A percentile compares a stretch with the other conserved stretches of the same genome.
Conservation (phyloP, 306 rosid species). For the Castanea mollissima region DNA sequence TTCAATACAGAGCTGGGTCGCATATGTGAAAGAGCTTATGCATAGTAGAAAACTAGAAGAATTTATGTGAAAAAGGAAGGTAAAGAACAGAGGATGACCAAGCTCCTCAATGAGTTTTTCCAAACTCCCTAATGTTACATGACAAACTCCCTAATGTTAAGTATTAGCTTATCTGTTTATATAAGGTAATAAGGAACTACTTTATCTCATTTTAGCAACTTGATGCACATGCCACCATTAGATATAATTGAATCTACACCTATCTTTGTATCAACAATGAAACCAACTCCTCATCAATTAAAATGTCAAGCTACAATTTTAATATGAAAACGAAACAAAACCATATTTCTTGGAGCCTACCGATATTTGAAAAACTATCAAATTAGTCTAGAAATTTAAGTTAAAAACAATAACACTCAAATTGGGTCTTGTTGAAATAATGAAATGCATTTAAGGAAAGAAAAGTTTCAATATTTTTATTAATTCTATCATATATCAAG, state of each 20-base stretch:
- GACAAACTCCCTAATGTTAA: slow-evolving; percentile 36
- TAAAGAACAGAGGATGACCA: no score
- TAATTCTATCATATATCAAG: background rate
- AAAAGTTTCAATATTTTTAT: background rate
- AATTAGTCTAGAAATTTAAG: background rate
- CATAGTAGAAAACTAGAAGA: no score
- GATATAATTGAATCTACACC: background rate
- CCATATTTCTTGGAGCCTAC: no score
- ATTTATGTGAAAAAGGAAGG: no score
- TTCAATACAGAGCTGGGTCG: no score
- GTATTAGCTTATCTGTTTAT: background rate
- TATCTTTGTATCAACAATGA: background rate
- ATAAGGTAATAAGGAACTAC: background rate
- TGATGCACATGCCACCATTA: background rate
- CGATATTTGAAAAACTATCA: background rate
- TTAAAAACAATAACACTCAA: background rate
- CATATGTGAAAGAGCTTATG: no score
- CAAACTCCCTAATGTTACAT: slow-evolving; percentile 38
- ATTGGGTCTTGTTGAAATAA: background rate
- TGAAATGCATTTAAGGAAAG: no score
- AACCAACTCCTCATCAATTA: background rate
- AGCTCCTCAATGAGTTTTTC: no score
- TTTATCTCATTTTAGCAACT: background rate
- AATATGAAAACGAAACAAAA: no score
- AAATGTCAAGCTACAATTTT: background rate